Evolutionary conservation across 1,139 yeast species (phyloP), one percentile per base, ranked within the genome.

Genomic region (Taiozyma sp.): DNA sequence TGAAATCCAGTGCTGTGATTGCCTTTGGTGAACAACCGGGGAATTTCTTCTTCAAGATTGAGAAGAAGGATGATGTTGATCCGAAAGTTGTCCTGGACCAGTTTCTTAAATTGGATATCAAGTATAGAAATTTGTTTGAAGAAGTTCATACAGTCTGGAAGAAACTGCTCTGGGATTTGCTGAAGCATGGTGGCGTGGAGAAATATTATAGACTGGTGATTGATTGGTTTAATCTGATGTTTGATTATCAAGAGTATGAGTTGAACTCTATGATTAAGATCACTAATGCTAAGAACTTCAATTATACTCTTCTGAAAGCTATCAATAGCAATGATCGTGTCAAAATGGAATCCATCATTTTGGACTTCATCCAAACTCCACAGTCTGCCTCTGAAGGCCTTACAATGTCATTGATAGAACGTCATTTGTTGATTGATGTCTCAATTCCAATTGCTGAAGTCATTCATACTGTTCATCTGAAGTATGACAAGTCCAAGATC

Each of bases 1-100:
- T 68, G 4, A 56, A 59, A 16, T 60, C 66, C 6, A 66, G 72
- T 2, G 60, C 62, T 10, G 62, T 80, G 24, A 68, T 83, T 37
- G 83, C 88, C 0, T 80, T 77, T 61, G 79, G 79, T 4, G 89
- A 83, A n/a, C 90, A 87, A 52, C 87, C 90, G 0, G 80, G 81
- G 0, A 75, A 81, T 1, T 77, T 76, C 46, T 81, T 85, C 53
- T 88, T 78, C 64, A 74, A 76, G 47, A 74, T 86, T 26, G 65
- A 64, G 32, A 67, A 62, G 37, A 52, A 46, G 16, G 48, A 53
- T 6, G 52, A 30, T 34, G 42, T 29, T 28, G 63, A 64, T 41
- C 46, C 47, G 9, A 56, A n/a, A 32, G 42, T 13, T 11, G 30
- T 47, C 70, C 13, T 56, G 57, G 14, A 50, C 2, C 80, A 77